Base-by-base conservation (phyloP, 1,139 yeast species). In the Hemisphaericaspora lyxosophila region DNA sequence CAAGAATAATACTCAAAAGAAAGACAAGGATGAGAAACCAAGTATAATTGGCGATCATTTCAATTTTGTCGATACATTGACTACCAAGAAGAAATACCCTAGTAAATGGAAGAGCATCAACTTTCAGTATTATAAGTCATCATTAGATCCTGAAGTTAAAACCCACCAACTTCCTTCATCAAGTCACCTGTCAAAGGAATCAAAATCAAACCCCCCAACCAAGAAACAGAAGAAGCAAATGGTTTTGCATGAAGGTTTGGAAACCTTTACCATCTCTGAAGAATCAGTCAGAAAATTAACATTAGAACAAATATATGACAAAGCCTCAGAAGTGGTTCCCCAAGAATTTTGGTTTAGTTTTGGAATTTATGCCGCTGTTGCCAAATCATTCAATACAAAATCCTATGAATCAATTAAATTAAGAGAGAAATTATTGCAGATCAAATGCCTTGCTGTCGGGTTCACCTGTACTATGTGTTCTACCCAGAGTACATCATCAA, bases 401-500 rank as follows among this genome's bases (percentile, higher is more conserved):
- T 68, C 83, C 1, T 67, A 64, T 33, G 84, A 79, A 23, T 73
- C 82, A 35, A 57, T 81, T 30, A 60, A 65, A 31, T 55, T 81
- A 36, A 74, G 96, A 49, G 73, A 74, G 34, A 69, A 78, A 40
- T 65, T 90, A 26, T 70, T 85, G 9, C 73, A 75, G 28, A 70
- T 81, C 41, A 88, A 86, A 57, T 77, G 85, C 49, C 66, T 77
- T 38, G 80, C 96, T 0, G 68, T 85, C 29, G 85, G 87, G 0
- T 67, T 71, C 36, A 63, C 70, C 2, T 59, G 73, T 17, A 75
- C 81, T 47, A 66, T 78, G 37, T 77, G 80, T 36, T 61, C 64
- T 7, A 64, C 68, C 37, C 77, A 80, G 29, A 73, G 75, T 29
- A 75, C 85, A 16, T 78, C 85, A 4, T 72, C 86, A 8, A 71